Conservation (phyloP, 345 rosid species). For the Populus deltoides region DNA sequence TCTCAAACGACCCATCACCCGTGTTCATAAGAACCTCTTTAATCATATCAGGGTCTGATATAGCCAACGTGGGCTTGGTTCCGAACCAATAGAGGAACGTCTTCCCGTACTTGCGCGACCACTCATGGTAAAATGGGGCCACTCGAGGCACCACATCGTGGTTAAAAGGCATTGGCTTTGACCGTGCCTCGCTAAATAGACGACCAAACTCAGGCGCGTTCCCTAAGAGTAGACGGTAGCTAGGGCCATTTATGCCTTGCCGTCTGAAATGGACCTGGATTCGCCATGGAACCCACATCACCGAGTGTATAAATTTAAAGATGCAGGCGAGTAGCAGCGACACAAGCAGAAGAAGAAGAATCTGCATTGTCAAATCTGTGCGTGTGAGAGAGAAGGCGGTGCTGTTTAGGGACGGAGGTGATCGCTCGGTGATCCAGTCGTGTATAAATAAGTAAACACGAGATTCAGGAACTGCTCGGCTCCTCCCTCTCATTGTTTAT, state of each 20-base stretch:
- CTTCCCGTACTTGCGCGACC: slow-evolving; percentile 53
- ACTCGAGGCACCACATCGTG: slow-evolving; percentile 47
- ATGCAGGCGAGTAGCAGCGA: slow-evolving; percentile 15
- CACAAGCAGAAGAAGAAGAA: slow-evolving; percentile 14
- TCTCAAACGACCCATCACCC: slow-evolving; percentile 42
- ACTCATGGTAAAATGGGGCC: slow-evolving; percentile 52
- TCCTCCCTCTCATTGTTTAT: too few relatives aligned
- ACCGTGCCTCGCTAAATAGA: slow-evolving; percentile 33
- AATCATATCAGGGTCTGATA: slow-evolving; percentile 56
- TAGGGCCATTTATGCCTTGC: slow-evolving; percentile 50
- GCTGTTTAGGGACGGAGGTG: too few relatives aligned
- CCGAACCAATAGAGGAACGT: slow-evolving; percentile 72
- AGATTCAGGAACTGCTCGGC: too few relatives aligned
- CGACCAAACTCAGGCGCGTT: slow-evolving; percentile 57
- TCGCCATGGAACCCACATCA: slow-evolving; percentile 52
- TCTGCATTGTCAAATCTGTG: not conserved
- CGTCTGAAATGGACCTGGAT: slow-evolving; percentile 49
- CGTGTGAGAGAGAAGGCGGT: too few relatives aligned
- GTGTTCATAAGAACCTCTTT: slow-evolving; percentile 45
- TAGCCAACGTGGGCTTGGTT: slow-evolving; percentile 50
- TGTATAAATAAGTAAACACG: too few relatives aligned
- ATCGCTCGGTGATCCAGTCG: too few relatives aligned
- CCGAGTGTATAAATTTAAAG: slow-evolving; percentile 30
- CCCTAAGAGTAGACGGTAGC: slow-evolving; percentile 52
- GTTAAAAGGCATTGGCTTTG: slow-evolving; percentile 36